phyloP scores from a whole-genome alignment of 306 rosid species.

The Castanopsis chinensis region DNA sequence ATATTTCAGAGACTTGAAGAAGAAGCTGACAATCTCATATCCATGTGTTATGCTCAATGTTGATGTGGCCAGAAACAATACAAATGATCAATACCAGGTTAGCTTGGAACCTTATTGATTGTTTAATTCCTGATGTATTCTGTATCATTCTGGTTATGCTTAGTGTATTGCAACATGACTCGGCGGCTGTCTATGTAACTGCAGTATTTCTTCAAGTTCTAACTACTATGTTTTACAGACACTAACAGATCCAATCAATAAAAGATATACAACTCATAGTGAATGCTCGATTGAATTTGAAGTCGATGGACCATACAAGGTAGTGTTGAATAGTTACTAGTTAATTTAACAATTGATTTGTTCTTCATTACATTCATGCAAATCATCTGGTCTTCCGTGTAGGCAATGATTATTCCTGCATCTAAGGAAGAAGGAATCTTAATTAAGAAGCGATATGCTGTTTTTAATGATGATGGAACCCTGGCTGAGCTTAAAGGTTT shows the following conservation, averaged over 20 bases:
- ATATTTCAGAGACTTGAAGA: slow-evolving; percentile 69
- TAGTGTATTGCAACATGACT: slow-evolving; percentile 10
- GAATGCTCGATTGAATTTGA: slow-evolving; percentile 99
- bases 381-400: slow-evolving; percentile 19
- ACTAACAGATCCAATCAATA: slow-evolving; percentile 61
- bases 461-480: slow-evolving; percentile 95
- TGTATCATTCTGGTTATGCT: slow-evolving; percentile 13
- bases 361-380: slow-evolving; percentile 22
- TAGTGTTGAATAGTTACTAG: slow-evolving; percentile 23
- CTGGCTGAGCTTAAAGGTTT: slow-evolving; percentile 99
- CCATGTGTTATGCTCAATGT: slow-evolving; percentile 99
- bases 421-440: slow-evolving; percentile 97
- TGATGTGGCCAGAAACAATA: slow-evolving; percentile 94
- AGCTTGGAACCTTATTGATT: slow-evolving; percentile 29
- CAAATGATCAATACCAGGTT: slow-evolving; percentile 99
- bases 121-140: slow-evolving; percentile 21
- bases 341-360: slow-evolving; percentile 5
- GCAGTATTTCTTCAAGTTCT: slow-evolving; percentile 23
- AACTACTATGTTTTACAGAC: slow-evolving; percentile 53
- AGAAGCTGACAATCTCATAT: slow-evolving; percentile 94
- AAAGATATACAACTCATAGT: slow-evolving; percentile 75
- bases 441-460: slow-evolving; percentile 97
- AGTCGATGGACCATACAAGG: slow-evolving; percentile 99
- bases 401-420: slow-evolving; percentile 99
- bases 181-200: slow-evolving; percentile 16